These are phyloP conservation scores for Fusarium heterosporum DNA, from an alignment of 2,329 filamentous ascomycete genomes.

Conservation along the genomic window DNA sequence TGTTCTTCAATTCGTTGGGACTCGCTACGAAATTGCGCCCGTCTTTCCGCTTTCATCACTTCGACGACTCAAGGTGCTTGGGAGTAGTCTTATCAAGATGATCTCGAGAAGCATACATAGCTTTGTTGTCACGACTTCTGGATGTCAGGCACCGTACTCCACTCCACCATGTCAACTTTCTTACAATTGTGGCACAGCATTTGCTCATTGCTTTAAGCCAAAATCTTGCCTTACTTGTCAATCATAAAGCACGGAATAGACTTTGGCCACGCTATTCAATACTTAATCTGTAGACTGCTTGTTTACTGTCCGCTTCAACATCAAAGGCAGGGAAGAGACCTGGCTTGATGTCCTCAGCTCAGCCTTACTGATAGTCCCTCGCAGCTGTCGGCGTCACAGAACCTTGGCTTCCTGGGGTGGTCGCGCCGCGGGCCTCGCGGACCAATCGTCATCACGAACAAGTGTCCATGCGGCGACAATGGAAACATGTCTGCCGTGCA, in stretches of 20 bases:
- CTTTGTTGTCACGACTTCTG: slow-evolving; percentile 6
- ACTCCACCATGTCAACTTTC: slow-evolving; percentile 28
- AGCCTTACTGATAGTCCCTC: slow-evolving; percentile 13
- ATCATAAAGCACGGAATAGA: not conserved
- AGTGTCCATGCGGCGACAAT: slow-evolving; percentile 47
- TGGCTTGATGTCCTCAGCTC: slow-evolving; percentile 4
- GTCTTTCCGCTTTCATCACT: not conserved
- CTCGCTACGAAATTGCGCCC: slow-evolving; percentile 1
- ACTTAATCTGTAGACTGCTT: not conserved
- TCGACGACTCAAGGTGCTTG: not conserved
- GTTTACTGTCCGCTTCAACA: not conserved
- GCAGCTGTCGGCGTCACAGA: slow-evolving; percentile 28
- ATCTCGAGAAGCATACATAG: slow-evolving; percentile 6
- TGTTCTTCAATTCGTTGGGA: not conserved
- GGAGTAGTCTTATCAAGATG: slow-evolving; percentile 22
- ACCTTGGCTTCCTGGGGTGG: slow-evolving; percentile 38
- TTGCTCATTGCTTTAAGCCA: slow-evolving; percentile 20
- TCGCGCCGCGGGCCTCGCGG: slow-evolving; percentile 26
- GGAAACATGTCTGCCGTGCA: slow-evolving; percentile 47
- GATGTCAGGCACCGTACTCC: slow-evolving; percentile 21
- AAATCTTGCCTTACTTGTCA: slow-evolving; percentile 13
- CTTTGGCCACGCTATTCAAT: not conserved
- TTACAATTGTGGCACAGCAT: slow-evolving; percentile 35
- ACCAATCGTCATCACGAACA: slow-evolving; percentile 40
- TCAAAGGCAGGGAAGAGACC: not conserved